Conservation (phyloP, 495 filamentous ascomycete genomes). For the Xylaria sp. region DNA sequence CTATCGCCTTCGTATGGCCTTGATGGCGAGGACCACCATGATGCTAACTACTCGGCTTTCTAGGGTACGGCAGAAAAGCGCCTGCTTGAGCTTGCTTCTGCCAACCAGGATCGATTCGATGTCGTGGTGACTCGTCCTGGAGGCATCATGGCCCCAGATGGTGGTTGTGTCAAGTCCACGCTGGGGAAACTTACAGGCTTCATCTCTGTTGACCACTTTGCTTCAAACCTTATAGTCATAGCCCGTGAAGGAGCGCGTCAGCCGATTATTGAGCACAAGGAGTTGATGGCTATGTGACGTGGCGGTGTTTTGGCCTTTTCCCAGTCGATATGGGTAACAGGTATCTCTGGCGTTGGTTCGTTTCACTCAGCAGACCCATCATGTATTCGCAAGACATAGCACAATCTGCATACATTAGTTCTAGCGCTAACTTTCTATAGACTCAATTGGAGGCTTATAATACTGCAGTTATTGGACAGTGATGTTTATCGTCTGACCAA, state of each 20-base stretch:
- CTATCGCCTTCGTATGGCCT: not conserved
- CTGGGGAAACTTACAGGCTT: constrained; percentile 32
- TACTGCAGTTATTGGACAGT: not conserved
- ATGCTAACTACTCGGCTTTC: constrained; percentile 17
- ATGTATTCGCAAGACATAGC: too few species aligned
- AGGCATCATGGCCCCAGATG: constrained; percentile 44
- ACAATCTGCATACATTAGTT: not conserved
- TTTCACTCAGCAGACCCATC: not conserved
- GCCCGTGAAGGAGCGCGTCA: not conserved
- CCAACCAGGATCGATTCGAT: constrained; percentile 40
- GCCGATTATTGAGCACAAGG: not conserved
- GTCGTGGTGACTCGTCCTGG: constrained; percentile 41
- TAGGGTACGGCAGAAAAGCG: constrained; percentile 54
- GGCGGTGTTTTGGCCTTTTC: not conserved
- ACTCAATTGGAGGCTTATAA: not conserved
- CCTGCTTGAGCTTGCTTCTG: constrained; percentile 43
- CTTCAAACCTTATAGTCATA: constrained; percentile 1
- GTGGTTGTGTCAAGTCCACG: constrained; percentile 39
- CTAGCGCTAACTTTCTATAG: not conserved
- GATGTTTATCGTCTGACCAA: not conserved
- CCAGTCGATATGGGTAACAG: not conserved
- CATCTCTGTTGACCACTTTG: constrained; percentile 48
- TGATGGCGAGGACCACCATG: not conserved
- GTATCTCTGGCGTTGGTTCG: not conserved
- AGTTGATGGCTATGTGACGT: not conserved